Evolutionary conservation across 345 rosid species (phyloP), one percentile per base, ranked within the genome.

Genomic region (Rhodamnia rubescens): DNA sequence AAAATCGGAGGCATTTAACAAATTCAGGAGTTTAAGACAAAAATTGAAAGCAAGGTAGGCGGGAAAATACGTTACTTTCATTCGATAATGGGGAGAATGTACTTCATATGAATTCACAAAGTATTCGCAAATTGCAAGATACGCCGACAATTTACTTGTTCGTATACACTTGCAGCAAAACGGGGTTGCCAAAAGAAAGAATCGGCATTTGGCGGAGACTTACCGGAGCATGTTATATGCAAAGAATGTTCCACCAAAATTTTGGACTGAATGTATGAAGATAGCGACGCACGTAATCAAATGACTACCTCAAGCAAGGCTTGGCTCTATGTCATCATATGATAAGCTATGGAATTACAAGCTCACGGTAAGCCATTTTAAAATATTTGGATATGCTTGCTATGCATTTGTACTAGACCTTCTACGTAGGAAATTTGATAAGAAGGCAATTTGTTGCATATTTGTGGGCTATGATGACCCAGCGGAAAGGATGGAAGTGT

Each of bases 181-280:
- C 0, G 20, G 54, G 5, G 20, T 32, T 24, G 44, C 10, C 1
- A 10, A 87, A 27, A 84, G 78, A 54, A 86, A 55, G 36, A 86
- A 83, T 53, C 18, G 6, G 21, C 85, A 88, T 14, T 50, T 78
- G 4, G 85, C 11, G 7, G 26, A 88, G 53, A 26, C 40, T 5
- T 88, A 53, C 75, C 27, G 24, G 22, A 85, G 87, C 69, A 88
- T 84, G 88, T 9, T 86, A 1, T 59, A 85, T 50, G 87, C 82
- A 2, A 83, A 83, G 47, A 75, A 88, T 51, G 57, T 88, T 18
- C n/a, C 29, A 5, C 2, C 64, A 13, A 3, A 36, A 11, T 88
- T 84, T 84, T 84, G 74, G 85, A 81, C 32, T 1, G 53, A 86
- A 82, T 78, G 56, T 20, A 84, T 74, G 85, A 88, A 50, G 24